Percentiles rank a stretch among this genome's conserved stretches.
phyloP scores from a whole-genome alignment of 495 filamentous ascomycete species.

The Penicillium simplicissimum region DNA sequence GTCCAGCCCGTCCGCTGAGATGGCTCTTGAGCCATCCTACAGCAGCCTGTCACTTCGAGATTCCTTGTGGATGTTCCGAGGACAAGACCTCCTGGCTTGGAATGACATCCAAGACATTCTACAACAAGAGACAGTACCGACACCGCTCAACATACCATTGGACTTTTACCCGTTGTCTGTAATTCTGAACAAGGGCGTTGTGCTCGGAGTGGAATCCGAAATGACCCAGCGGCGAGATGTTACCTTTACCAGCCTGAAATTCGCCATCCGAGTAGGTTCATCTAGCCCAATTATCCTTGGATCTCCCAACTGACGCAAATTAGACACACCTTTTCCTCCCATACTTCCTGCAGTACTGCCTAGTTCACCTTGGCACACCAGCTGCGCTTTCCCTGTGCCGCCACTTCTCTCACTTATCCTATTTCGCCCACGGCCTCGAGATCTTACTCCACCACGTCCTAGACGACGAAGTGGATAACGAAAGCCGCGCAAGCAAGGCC shows the following conservation, averaged over 20 bases:
- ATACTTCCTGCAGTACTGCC: constrained; percentile 74
- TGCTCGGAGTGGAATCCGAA: constrained; percentile 89
- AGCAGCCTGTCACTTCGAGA: constrained; percentile 64
- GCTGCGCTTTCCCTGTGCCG: constrained; percentile 77
- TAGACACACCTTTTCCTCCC: constrained; percentile 90
- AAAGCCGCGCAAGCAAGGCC: constrained; percentile 58
- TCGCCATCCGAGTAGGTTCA: constrained; percentile 69
- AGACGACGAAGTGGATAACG: constrained; percentile 87
- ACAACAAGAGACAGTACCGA: constrained; percentile 48
- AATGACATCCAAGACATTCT: constrained; percentile 87
- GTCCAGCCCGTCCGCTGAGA: constrained; percentile 52
- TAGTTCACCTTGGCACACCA: constrained; percentile 67
- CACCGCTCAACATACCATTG: constrained; percentile 53
- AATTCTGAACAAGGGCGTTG: constrained; percentile 78
- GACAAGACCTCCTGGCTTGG: constrained; percentile 78
- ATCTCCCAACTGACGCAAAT: constrained; percentile 21
- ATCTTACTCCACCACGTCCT: constrained; percentile 90
- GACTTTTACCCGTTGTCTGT: constrained; percentile 97
- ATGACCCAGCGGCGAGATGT: constrained; percentile 87
- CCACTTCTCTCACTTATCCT: constrained; percentile 79
- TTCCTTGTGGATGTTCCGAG: constrained; percentile 94
- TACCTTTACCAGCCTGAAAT: constrained; percentile 82
- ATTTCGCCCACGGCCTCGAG: constrained; percentile 91
- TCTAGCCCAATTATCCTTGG: neutral
- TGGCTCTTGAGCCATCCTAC: constrained; percentile 44